Conservation (phyloP, 345 rosid species). For the Ricinus communis region DNA sequence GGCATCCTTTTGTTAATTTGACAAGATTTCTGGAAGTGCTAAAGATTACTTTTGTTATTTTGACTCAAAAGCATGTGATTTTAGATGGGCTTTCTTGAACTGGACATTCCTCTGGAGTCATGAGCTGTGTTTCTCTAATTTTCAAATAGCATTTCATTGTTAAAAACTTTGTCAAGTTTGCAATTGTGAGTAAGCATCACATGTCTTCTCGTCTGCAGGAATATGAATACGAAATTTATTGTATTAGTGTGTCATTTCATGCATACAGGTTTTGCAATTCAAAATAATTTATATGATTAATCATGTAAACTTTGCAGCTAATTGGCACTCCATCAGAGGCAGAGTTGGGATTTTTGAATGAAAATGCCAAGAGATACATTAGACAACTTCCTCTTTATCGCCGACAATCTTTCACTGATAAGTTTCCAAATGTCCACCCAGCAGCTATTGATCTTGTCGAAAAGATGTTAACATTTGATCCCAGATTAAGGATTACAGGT, state of each 20-base stretch:
- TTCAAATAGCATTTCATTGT: no score
- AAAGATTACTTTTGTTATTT: no score
- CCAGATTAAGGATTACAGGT: slow-evolving; percentile 79
- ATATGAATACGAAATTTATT: not conserved
- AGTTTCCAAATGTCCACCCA: slow-evolving; percentile 66
- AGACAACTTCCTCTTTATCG: slow-evolving; percentile 51
- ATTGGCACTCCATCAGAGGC: slow-evolving; percentile 87
- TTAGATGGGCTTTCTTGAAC: no score
- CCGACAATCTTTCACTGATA: slow-evolving; percentile 71
- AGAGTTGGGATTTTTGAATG: slow-evolving; percentile 68
- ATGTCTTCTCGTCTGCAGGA: not conserved
- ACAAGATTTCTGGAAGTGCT: no score
- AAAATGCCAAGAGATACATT: slow-evolving; percentile 76
- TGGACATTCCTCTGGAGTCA: no score
- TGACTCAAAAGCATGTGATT: no score
- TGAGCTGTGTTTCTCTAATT: no score
- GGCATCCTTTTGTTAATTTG: no score
- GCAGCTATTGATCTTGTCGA: slow-evolving; percentile 80
- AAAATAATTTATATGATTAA: slow-evolving; percentile 4
- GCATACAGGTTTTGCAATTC: slow-evolving; percentile 6
- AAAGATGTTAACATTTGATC: slow-evolving; percentile 89
- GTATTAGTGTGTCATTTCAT: not conserved
- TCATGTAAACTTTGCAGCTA: slow-evolving; percentile 48
- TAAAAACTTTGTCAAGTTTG: no score
- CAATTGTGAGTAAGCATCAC: not conserved